A percentile compares a stretch with the other conserved stretches of the same genome.
Evolutionary conservation across 2,329 filamentous ascomycete genomes (phyloP).

Genomic region (Exophiala dermatitidis): DNA sequence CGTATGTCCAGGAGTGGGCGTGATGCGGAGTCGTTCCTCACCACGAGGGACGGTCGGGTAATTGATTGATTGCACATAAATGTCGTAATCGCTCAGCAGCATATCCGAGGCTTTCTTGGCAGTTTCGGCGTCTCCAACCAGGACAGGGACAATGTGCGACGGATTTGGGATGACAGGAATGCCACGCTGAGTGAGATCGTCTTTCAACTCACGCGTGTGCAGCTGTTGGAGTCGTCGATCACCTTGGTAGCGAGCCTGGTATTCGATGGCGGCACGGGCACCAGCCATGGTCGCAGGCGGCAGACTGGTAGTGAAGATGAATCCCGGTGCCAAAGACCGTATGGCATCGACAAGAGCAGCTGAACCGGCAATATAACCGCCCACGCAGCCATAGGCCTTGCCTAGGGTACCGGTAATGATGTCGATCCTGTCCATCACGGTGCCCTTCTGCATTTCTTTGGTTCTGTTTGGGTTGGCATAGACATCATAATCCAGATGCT

Average conservation of each 20-base stretch:
- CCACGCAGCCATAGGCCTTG: constrained; percentile 96
- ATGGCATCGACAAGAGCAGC: constrained; percentile 82
- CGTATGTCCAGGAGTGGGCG: constrained; percentile 86
- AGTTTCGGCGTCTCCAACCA: constrained; percentile 88
- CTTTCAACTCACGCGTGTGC: constrained; percentile 91
- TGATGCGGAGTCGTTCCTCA: constrained; percentile 94
- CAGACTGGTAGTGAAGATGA: constrained; percentile 97
- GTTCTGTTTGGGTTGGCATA: constrained; percentile 64
- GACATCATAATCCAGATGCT: constrained; percentile 90
- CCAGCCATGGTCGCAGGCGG: constrained; percentile 96
- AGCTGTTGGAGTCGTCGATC: constrained; percentile 91
- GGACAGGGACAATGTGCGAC: constrained; percentile 86
- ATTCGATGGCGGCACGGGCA: constrained; percentile 83
- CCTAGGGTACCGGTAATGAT: constrained; percentile 97
- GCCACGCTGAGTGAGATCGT: constrained; percentile 66
- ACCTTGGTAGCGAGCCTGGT: constrained; percentile 76
- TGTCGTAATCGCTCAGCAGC: constrained; percentile 79
- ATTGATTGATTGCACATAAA: constrained; percentile 98
- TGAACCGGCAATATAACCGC: constrained; percentile 93
- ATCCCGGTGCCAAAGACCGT: constrained; percentile 88
- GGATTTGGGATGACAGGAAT: constrained; percentile 98
- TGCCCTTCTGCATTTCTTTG: constrained; percentile 51
- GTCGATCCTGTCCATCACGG: constrained; percentile 90
- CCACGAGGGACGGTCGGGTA: constrained; percentile 96
- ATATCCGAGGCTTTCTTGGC: constrained; percentile 90